Evolutionary conservation across 1,284 basidiomycete species (phyloP).

Genomic region (Irpex sp.): DNA sequence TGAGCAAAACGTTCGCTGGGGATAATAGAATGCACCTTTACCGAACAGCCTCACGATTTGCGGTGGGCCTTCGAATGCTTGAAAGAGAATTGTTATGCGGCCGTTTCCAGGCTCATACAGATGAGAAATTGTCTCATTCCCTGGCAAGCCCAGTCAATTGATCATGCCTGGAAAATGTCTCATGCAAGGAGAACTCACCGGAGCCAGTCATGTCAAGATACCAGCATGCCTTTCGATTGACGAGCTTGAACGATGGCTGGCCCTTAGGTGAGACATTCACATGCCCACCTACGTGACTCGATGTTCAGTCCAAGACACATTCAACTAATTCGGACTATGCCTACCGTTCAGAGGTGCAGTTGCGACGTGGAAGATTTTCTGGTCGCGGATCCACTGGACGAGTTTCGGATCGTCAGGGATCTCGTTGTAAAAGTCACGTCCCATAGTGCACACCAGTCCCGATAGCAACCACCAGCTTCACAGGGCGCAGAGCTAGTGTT

Average conservation of each 20-base stretch:
- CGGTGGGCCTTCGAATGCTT: constrained; percentile 51
- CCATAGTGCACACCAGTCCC: background rate
- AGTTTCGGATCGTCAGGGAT: constrained; percentile 36
- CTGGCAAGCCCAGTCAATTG: constrained; percentile 14
- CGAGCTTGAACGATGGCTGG: constrained; percentile 43
- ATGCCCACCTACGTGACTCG: constrained; percentile 35
- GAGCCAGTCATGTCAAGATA: constrained; percentile 56
- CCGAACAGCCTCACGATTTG: constrained; percentile 50
- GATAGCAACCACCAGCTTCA: too few relatives aligned
- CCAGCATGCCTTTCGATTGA: constrained; percentile 45
- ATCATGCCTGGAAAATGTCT: background rate
- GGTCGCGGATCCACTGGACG: constrained; percentile 44
- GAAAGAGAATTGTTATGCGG: constrained; percentile 52
- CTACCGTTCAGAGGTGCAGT: constrained; percentile 43
- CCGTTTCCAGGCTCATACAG: constrained; percentile 46
- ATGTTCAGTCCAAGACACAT: background rate
- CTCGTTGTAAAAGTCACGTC: constrained; percentile 33
- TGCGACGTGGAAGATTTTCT: constrained; percentile 55
- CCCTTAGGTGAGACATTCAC: constrained; percentile 57
- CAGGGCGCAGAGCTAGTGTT: too few relatives aligned
- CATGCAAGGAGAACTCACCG: constrained; percentile 27
- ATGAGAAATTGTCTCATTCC: constrained; percentile 53
- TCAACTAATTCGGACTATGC: background rate
- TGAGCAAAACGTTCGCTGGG: too few relatives aligned
- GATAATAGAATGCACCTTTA: constrained; percentile 30